Evolutionary conservation across 2,329 filamentous ascomycete species (phyloP), one percentile per base, ranked within the genome.

Genomic region (Arachnopeziza araneosa): DNA sequence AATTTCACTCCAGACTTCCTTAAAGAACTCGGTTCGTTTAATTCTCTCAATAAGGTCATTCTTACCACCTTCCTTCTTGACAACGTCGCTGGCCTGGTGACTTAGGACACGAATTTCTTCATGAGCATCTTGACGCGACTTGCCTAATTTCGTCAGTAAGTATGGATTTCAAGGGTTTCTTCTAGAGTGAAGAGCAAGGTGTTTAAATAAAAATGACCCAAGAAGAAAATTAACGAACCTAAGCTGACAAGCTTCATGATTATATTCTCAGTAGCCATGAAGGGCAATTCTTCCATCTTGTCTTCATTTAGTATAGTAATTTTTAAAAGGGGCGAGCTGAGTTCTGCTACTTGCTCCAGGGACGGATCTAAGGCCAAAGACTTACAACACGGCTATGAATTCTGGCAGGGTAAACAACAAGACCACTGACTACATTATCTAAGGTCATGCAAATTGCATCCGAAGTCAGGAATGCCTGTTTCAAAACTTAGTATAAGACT

Each of bases 21-120:
- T 79, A 78, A 96, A 96, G 79, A 90, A 96, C 51, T 84, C 78
- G 50, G 81, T 87, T 56, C 76, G 79, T 72, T 83, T 84, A 71
- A 97, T 92, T 17, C 92, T 79, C 64, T 90, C 85, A 17, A 96
- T 84, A 1, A 96, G 80, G 72, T 96, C 91, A 70, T 96, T 96
- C 57, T 83, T 77, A 67, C 86, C 85, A 44, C 90, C 90, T 73
- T 88, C 78, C 68, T 84, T 81, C 78, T 90, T 90, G n/a, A 91
- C 87, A 12, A 88, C 85, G 32, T 80, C 79, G 51, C 81, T 83
- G 0, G 91, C 90, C 75, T 96, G 79, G 76, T 92, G 88, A 1
- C 83, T 90, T 52, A 96, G 81, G 1, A 96, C 89, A 8, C 88
- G 87, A 69, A 96, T 93, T 74, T 93, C 78, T 77, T 96, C 92